Base-by-base conservation (phyloP, 305 asterid genomes). In the Rubia occidens region DNA sequence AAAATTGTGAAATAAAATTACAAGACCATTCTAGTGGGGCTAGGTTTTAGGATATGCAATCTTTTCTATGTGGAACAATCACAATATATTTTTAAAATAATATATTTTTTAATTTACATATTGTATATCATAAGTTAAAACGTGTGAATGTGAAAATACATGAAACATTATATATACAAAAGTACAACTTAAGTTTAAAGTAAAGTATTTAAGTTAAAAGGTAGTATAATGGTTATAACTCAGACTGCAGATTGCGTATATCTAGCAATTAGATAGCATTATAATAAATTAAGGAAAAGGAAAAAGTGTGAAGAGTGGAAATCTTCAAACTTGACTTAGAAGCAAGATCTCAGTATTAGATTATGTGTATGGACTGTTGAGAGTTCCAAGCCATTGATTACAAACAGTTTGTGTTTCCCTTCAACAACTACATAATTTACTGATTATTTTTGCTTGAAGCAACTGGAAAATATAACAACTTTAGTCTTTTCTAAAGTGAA, bases 321-420 rank as follows among this genome's bases (percentile, higher is more conserved):
- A 15, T 55, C 61, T 56, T 18, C 61, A 56, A 56, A 56, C 61
- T 18, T 56, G 32, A 20, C 61, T 56, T 56, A 56, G 61, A 56
- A 18, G 61, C 61, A n/a, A 56, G 61, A 56, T 56, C 32, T 35
- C 39, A 4, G 39, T 17, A 17, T 51, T 15, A 42, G 11, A 42
- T 42, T 42, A 42, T 42, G 20, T 15, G 56, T 20, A 8, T 21
- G 18, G 61, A 55, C 61, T 55, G 11, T 55, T 21, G 1, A 8
- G 26, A 55, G 61, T 55, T 55, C 32, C 14, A 55, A 55, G 61
- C 61, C 61, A 55, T 5, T 55, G 61, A 21, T 55, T 20, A 55
- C 60, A 53, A 5, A 11, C 60, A 54, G 18, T n/a, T 54, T 54
- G 21, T 6, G 24, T 18, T 55, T 20, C 60, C 24, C 29, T 18